Evolutionary conservation across 805 yeast genomes (phyloP).

Genomic region (Wickerhamiella lipophila): DNA sequence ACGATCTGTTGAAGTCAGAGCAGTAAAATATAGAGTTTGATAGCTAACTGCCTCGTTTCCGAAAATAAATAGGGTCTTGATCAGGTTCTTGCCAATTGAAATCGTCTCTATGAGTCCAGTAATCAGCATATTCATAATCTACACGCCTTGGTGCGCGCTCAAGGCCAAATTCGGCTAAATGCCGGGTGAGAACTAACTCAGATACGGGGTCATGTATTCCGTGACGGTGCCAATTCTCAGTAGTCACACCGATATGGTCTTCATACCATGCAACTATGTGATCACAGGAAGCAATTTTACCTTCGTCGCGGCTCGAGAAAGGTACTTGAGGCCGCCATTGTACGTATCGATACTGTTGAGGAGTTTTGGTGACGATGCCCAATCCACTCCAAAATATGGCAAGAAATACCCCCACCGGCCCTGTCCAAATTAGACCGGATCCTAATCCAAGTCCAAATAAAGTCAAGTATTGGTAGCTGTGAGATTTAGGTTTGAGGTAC

Average conservation of each 20-base stretch:
- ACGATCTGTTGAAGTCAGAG: not conserved
- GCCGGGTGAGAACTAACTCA: slow-evolving; percentile 11
- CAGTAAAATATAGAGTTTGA: not conserved
- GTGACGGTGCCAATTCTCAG: slow-evolving; percentile 13
- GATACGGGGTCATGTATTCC: not conserved
- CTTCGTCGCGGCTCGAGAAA: not conserved
- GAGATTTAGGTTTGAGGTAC: not conserved
- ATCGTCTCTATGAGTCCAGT: slow-evolving; percentile 28
- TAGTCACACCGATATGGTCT: slow-evolving; percentile 14
- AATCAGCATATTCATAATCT: slow-evolving; percentile 16
- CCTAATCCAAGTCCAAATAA: not conserved
- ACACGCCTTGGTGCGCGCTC: slow-evolving; percentile 9
- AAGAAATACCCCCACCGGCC: slow-evolving; percentile 6
- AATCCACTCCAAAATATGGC: slow-evolving; percentile 14
- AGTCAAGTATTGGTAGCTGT: not conserved
- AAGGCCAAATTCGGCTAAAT: slow-evolving; percentile 16
- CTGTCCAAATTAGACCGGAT: not conserved
- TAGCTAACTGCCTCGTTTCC: not conserved
- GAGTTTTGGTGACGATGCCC: slow-evolving; percentile 1
- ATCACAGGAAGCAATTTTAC: slow-evolving; percentile 18
- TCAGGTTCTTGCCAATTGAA: slow-evolving; percentile 44
- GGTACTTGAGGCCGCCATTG: slow-evolving; percentile 9
- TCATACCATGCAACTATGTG: slow-evolving; percentile 20
- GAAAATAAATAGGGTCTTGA: slow-evolving; percentile 35
- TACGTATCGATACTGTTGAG: slow-evolving; percentile 6